Conservation (phyloP, 495 filamentous ascomycete genomes). For the Neurospora sp. region DNA sequence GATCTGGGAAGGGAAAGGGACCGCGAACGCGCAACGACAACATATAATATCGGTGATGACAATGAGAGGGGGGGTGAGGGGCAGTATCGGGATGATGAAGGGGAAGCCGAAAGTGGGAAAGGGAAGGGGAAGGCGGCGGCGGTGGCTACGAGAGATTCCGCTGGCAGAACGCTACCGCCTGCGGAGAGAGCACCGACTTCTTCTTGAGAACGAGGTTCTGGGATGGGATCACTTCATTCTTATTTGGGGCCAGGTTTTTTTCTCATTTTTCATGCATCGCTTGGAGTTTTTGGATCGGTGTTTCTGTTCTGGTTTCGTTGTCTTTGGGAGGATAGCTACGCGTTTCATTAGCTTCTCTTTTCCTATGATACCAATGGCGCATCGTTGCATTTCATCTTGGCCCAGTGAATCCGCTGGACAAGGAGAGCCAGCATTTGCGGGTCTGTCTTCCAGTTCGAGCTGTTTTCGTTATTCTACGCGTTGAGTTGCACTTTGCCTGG, state of each 20-base stretch:
- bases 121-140: conserved; percentile 31
- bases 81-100: conserved; percentile 20
- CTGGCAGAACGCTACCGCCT: conserved; percentile 28
- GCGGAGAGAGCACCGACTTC: conserved; percentile 27
- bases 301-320: background rate
- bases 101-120: conserved; percentile 26
- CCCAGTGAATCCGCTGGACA: background rate
- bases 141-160: conserved; percentile 25
- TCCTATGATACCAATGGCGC: background rate
- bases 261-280: conserved; percentile 6
- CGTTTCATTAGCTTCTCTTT: background rate
- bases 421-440: background rate
- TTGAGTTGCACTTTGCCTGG: background rate
- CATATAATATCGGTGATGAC: background rate
- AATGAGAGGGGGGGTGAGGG: conserved; percentile 1
- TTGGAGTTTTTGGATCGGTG: conserved; percentile 11
- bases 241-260: background rate
- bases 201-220: conserved; percentile 1
- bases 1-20: conserved; percentile 1
- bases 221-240: background rate
- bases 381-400: background rate
- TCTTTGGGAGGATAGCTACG: background rate
- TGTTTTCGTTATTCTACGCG: background rate
- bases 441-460: background rate
- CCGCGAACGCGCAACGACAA: background rate